Percentiles rank a stretch among this genome's conserved stretches.
Conservation (phyloP, 495 filamentous ascomycete genomes). For the Massariosphaeria phaeospora region DNA sequence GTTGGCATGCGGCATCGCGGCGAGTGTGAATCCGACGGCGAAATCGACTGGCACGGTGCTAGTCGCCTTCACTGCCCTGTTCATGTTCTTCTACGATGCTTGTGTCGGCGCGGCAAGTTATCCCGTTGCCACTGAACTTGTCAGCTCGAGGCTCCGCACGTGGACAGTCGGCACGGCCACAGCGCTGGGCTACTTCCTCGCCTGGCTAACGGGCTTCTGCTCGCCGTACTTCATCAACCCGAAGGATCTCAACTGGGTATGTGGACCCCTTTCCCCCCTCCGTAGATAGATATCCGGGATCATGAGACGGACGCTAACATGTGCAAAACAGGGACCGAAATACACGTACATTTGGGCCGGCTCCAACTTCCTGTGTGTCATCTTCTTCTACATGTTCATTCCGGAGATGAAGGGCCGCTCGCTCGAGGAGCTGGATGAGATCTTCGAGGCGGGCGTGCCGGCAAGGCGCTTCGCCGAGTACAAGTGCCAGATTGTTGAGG, state of each 20-base stretch:
- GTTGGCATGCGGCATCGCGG: slow-evolving; percentile 9
- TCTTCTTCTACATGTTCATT: slow-evolving; percentile 34
- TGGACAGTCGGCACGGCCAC: slow-evolving; percentile 50
- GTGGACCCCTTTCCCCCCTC: not conserved
- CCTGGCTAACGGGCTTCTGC: slow-evolving; percentile 45
- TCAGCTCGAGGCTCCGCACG: slow-evolving; percentile 47
- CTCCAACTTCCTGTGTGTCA: slow-evolving; percentile 35
- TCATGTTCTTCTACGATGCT: slow-evolving; percentile 23
- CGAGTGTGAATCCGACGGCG: not conserved
- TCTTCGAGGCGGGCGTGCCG: slow-evolving; percentile 17
- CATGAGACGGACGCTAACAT: not conserved
- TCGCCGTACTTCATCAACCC: slow-evolving; percentile 50
- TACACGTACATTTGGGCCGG: slow-evolving; percentile 53
- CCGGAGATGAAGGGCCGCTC: slow-evolving; percentile 25
- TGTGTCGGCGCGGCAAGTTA: slow-evolving; percentile 17
- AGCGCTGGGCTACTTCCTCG: slow-evolving; percentile 48
- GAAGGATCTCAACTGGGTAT: slow-evolving; percentile 46
- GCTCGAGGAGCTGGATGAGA: slow-evolving; percentile 28
- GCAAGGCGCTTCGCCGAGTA: slow-evolving; percentile 23
- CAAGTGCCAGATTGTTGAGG: slow-evolving; percentile 21
- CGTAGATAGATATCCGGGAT: too few relatives aligned
- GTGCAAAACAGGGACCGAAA: slow-evolving; percentile 19
- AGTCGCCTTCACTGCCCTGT: slow-evolving; percentile 23
- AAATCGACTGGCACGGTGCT: slow-evolving; percentile 2
- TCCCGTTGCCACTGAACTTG: slow-evolving; percentile 22